These are phyloP conservation scores for Citeromyces hawaiiensis DNA, from an alignment of 1,139 yeast species.

Conservation along the genomic window DNA sequence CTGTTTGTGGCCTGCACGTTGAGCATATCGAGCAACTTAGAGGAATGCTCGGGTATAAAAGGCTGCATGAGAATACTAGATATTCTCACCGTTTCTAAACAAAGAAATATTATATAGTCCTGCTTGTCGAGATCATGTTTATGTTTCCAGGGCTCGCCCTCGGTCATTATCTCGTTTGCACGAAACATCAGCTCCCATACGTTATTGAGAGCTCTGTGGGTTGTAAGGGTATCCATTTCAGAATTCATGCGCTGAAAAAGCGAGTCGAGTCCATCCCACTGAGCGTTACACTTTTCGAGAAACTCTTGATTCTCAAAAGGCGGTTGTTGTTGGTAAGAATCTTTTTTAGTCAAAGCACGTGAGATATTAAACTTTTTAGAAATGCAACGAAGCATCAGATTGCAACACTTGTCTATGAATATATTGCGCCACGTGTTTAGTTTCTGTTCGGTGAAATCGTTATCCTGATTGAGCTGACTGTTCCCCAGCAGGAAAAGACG, in stretches of 20 bases:
- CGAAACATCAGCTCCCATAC: constrained; percentile 50
- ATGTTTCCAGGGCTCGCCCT: constrained; percentile 24
- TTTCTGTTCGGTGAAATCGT: constrained; percentile 58
- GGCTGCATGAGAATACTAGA: constrained; percentile 57
- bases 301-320: constrained; percentile 7
- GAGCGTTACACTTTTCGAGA: constrained; percentile 11
- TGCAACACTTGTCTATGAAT: constrained; percentile 74
- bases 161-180: constrained; percentile 55
- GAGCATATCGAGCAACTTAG: constrained; percentile 47
- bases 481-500: constrained; percentile 69
- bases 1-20: constrained; percentile 33
- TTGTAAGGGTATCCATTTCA: constrained; percentile 34
- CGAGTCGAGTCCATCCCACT: constrained; percentile 21
- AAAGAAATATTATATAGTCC: constrained; percentile 43
- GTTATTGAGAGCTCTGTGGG: constrained; percentile 42
- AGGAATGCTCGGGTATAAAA: constrained; percentile 54
- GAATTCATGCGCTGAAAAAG: neutral
- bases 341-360: constrained; percentile 19
- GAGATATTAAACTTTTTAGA: constrained; percentile 52
- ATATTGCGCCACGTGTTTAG: constrained; percentile 42
- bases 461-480: constrained; percentile 64
- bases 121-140: constrained; percentile 19
- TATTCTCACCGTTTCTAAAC: constrained; percentile 63
- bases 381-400: constrained; percentile 60
- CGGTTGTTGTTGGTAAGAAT: neutral